These are phyloP conservation scores for Mallotus repandus DNA, from an alignment of 441 rosid species.

Conservation along the genomic window DNA sequence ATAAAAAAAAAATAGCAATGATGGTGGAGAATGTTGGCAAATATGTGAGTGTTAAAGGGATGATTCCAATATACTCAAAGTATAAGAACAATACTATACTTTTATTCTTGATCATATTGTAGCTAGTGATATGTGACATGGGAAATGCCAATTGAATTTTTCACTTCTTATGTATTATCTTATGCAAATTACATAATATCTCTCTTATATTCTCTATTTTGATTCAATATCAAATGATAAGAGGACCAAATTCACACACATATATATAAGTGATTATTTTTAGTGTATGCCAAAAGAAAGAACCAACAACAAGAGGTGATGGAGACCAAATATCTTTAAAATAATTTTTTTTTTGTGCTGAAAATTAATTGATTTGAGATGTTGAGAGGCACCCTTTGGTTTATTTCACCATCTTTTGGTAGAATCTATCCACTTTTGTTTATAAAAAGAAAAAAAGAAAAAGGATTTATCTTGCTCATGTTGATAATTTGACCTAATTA, in stretches of 20 bases:
- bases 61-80: too few species aligned
- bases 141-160: background rate
- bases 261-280: background rate
- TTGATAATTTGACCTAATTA: conserved; percentile 4
- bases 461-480: background rate
- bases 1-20: too few species aligned
- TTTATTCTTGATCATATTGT: too few species aligned
- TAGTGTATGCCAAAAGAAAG: too few species aligned
- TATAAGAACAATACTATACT: too few species aligned
- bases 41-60: too few species aligned
- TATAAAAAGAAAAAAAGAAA: background rate
- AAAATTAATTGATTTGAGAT: background rate
- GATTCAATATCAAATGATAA: background rate
- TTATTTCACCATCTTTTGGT: background rate
- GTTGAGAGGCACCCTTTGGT: background rate
- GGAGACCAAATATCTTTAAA: background rate
- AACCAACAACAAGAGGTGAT: background rate
- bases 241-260: background rate
- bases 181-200: background rate
- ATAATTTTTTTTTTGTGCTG: background rate
- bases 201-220: background rate
- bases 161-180: too few species aligned
- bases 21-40: too few species aligned
- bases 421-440: conserved; percentile 13
- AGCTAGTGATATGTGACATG: background rate